These are phyloP conservation scores for Mariannaea sp. DNA, from an alignment of 2,329 filamentous ascomycete species.

Conservation along the genomic window DNA sequence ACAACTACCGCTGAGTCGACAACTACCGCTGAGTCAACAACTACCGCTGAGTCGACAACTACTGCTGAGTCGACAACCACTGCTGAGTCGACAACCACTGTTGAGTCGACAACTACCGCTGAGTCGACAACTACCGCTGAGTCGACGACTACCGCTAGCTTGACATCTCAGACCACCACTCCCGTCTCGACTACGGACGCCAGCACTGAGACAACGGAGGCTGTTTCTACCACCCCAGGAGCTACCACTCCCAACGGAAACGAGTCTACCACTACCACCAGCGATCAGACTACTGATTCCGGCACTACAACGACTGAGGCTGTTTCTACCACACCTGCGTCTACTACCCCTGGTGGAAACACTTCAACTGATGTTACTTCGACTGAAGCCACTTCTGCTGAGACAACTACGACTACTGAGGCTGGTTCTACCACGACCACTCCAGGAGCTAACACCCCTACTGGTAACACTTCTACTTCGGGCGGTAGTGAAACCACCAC, in stretches of 20 bases:
- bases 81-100: conserved; percentile 20
- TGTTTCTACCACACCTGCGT: conserved; percentile 2
- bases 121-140: conserved; percentile 22
- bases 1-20: not conserved
- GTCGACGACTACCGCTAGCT: conserved; percentile 11
- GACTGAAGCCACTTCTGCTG: conserved; percentile 17
- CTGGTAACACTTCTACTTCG: not conserved
- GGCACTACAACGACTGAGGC: not conserved
- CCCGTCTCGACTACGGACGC: conserved; percentile 8
- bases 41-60: not conserved
- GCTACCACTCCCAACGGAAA: not conserved
- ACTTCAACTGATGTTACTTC: conserved; percentile 17
- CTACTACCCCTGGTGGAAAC: conserved; percentile 24
- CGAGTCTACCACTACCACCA: too few species aligned
- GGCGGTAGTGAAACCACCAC: not conserved
- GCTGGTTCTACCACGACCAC: not conserved
- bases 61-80: conserved; percentile 13
- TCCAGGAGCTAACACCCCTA: too few species aligned
- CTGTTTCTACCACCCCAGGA: conserved; percentile 8
- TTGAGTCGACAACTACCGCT: conserved; percentile 7
- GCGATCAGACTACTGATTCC: too few species aligned
- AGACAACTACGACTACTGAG: not conserved
- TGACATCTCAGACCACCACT: conserved; percentile 1
- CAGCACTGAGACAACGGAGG: conserved; percentile 27
- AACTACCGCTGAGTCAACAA: conserved; percentile 1